Evolutionary conservation across 1,284 basidiomycete genomes (phyloP), one percentile per base, ranked within the genome.

Genomic region (Vanrija humicola): DNA sequence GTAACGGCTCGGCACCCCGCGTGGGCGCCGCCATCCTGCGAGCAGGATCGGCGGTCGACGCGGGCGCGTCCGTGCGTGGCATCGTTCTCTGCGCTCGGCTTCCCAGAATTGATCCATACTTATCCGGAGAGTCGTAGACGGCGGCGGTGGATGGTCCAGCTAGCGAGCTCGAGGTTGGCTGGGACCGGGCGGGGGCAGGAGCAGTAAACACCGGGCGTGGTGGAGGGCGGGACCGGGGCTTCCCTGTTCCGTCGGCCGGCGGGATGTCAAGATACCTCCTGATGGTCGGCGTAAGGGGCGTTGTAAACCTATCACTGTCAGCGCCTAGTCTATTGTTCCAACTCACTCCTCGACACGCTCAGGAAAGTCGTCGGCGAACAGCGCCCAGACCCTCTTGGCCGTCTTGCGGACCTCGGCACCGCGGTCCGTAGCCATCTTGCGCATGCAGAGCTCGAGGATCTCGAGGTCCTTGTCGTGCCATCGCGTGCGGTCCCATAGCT

Each of bases 321-420:
- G 43, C 21, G 19, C 14, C 5, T 14, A 10, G 15, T 15, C 38
- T n/a, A 16, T 10, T 29, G n/a, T 3, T 23, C 15, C 9, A 16
- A 72, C 77, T 72, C 59, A 78, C 70, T 64, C 64, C 34, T 78
- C 75, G 1, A 79, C 74, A 15, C 79, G 59, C 42, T 79, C 78
- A 3, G 79, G 78, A 76, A 75, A 81, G 7, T 68, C 47, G 0
- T 67, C 65, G 15, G 62, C 61, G 56, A 77, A 81, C 38, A 55
- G 48, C 26, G 64, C 75, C 73, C 78, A 81, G 16, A 80, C 59
- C 29, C 67, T 64, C 59, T 77, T 79, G 8, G 71, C 74, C 10
- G 68, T 72, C 62, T 74, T 70, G 45, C 80, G 63, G 1, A 80
- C 80, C 46, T 80, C 78, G 0, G 74, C 66, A 62, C 79, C 78